Conservation (phyloP, 2,329 filamentous ascomycete genomes). For the Elsinoe perseae region DNA sequence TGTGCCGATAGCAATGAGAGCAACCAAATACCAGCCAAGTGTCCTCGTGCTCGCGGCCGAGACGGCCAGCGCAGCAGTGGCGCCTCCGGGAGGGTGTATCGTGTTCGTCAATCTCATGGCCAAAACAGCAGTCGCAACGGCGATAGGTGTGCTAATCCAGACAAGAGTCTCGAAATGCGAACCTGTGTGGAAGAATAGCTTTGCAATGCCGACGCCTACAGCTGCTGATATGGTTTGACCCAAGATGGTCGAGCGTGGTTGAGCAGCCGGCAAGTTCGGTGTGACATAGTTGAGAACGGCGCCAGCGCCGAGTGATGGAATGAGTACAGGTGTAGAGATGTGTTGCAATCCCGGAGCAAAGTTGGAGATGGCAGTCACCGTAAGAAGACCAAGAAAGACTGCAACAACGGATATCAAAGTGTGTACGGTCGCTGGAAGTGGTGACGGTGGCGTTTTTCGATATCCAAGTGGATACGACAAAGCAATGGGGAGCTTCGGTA, state of each 20-base stretch:
- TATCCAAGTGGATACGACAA: conserved; percentile 59
- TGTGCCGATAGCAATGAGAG: conserved; percentile 36
- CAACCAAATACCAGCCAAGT: conserved; percentile 42
- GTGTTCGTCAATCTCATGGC: conserved; percentile 43
- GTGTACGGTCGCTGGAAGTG: conserved; percentile 36
- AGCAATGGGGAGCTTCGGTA: conserved; percentile 55
- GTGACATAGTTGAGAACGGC: conserved; percentile 43
- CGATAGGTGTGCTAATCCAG: conserved; percentile 40
- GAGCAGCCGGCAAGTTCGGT: conserved; percentile 40
- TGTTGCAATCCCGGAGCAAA: not conserved
- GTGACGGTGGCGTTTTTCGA: conserved; percentile 30
- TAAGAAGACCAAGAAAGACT: conserved; percentile 37
- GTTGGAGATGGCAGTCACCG: conserved; percentile 35
- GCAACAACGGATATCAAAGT: conserved; percentile 39
- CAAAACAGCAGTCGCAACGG: conserved; percentile 36
- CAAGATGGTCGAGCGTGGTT: conserved; percentile 40
- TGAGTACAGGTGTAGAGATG: not conserved
- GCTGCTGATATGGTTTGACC: conserved; percentile 41
- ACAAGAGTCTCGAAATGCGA: conserved; percentile 31
- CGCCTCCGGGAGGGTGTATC: conserved; percentile 44
- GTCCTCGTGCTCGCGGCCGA: conserved; percentile 33
- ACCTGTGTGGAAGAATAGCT: conserved; percentile 35
- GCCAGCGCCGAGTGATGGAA: conserved; percentile 34
- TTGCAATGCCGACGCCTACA: conserved; percentile 38
- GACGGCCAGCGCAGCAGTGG: conserved; percentile 41